These are phyloP conservation scores for Talaromyces atroroseus DNA, from an alignment of 2,329 filamentous ascomycete species.

Conservation along the genomic window DNA sequence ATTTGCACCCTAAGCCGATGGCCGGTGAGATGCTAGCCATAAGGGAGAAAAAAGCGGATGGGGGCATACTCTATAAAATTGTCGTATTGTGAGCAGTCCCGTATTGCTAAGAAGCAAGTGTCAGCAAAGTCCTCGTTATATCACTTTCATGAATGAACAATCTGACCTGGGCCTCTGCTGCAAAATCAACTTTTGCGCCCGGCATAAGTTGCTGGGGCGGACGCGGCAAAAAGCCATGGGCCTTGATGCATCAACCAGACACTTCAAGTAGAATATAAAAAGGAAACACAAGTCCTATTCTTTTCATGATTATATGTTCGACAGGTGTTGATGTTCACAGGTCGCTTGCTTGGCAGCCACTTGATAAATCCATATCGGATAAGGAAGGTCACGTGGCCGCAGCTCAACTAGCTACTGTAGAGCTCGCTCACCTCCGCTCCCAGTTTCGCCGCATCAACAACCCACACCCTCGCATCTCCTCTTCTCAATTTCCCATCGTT, in stretches of 20 bases:
- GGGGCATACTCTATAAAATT: neutral
- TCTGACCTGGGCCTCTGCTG: neutral
- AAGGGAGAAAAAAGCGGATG: neutral
- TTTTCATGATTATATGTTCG: neutral
- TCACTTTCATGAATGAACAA: neutral
- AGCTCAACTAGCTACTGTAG: neutral
- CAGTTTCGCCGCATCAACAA: slow-evolving; percentile 9
- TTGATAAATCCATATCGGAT: neutral
- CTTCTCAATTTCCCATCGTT: neutral
- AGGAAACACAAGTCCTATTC: neutral
- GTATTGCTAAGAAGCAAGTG: neutral
- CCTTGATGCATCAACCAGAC: neutral
- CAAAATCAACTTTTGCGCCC: neutral
- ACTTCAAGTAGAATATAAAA: neutral
- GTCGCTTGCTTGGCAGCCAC: neutral
- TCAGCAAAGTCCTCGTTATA: neutral
- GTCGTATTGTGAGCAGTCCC: neutral
- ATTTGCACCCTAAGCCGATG: neutral
- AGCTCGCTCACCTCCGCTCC: neutral
- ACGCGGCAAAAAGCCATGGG: slow-evolving; percentile 3
- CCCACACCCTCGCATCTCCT: neutral
- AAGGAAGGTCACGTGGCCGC: neutral
- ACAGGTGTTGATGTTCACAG: neutral
- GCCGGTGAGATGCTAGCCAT: neutral
- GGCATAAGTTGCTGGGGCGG: neutral